phyloP scores from a whole-genome alignment of 495 filamentous ascomycete genomes.

The Penicillium pulvis region DNA sequence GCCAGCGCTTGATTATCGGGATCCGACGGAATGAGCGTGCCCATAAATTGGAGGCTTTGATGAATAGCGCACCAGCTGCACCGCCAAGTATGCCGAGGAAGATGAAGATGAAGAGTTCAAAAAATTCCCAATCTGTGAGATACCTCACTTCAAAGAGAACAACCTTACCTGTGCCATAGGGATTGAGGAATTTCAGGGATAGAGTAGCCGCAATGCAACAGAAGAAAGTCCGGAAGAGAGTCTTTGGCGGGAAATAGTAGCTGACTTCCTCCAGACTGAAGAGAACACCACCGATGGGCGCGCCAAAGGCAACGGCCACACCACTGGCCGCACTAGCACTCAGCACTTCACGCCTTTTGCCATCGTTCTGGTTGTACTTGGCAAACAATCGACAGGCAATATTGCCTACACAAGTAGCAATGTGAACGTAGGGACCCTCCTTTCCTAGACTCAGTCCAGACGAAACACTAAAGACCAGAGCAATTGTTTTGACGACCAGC shows the following conservation, averaged over 20 bases:
- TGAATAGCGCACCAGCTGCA: constrained; percentile 84
- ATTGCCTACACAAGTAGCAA: constrained; percentile 93
- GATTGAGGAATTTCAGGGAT: constrained; percentile 90
- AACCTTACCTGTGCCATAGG: constrained; percentile 94
- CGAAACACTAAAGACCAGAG: constrained; percentile 82
- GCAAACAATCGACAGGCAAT: constrained; percentile 89
- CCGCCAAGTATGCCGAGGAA: constrained; percentile 84
- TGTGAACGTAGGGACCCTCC: constrained; percentile 97
- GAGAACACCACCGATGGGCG: constrained; percentile 88
- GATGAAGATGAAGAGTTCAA: constrained; percentile 86
- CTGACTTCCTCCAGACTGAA: constrained; percentile 94
- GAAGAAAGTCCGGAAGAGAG: constrained; percentile 96
- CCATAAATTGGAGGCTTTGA: constrained; percentile 92
- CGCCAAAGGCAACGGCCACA: constrained; percentile 93
- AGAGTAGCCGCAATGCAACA: constrained; percentile 92
- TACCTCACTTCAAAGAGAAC: constrained; percentile 96
- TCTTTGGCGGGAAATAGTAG: constrained; percentile 99
- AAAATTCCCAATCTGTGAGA: constrained; percentile 88
- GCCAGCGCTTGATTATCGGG: constrained; percentile 75
- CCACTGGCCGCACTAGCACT: constrained; percentile 91
- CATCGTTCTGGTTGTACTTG: constrained; percentile 95
- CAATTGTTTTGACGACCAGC: constrained; percentile 81
- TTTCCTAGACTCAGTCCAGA: constrained; percentile 94
- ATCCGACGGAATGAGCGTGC: constrained; percentile 85
- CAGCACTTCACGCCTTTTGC: constrained; percentile 85